phyloP scores from a whole-genome alignment of 257 asterid genomes.

The Solanum tarapatanum region DNA sequence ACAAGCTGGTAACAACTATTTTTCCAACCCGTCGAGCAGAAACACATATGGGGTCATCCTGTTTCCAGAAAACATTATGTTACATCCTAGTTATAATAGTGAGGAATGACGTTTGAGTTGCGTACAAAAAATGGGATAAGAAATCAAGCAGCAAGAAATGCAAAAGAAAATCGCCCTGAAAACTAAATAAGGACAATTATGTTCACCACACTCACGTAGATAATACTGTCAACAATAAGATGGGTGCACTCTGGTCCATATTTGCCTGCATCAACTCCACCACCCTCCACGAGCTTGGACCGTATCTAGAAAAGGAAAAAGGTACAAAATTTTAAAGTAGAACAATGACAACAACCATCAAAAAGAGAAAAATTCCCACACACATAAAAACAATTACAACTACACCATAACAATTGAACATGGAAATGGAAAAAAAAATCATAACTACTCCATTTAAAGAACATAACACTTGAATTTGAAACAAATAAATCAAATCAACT shows the following conservation, averaged over 20 bases:
- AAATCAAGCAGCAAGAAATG: background rate
- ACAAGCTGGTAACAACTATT: slow-evolving; percentile 53
- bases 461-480: background rate
- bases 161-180: background rate
- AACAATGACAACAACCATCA: background rate
- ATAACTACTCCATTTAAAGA: background rate
- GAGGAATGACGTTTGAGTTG: background rate
- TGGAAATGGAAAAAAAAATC: background rate
- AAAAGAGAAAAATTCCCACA: background rate
- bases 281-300: slow-evolving; percentile 56
- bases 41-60: slow-evolving; percentile 78
- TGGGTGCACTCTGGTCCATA: slow-evolving; percentile 69
- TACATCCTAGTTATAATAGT: background rate
- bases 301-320: slow-evolving; percentile 25
- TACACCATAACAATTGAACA: background rate
- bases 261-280: slow-evolving; percentile 51
- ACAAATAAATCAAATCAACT: background rate
- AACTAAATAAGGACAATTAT: background rate
- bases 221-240: slow-evolving; percentile 59
- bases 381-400: background rate
- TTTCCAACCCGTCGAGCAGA: slow-evolving; percentile 75
- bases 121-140: background rate
- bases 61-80: background rate
- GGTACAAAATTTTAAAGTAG: background rate
- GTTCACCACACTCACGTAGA: slow-evolving; percentile 39